Evolutionary conservation across 495 filamentous ascomycete species (phyloP).

Genomic region (Amphirosellinia nigrospora): DNA sequence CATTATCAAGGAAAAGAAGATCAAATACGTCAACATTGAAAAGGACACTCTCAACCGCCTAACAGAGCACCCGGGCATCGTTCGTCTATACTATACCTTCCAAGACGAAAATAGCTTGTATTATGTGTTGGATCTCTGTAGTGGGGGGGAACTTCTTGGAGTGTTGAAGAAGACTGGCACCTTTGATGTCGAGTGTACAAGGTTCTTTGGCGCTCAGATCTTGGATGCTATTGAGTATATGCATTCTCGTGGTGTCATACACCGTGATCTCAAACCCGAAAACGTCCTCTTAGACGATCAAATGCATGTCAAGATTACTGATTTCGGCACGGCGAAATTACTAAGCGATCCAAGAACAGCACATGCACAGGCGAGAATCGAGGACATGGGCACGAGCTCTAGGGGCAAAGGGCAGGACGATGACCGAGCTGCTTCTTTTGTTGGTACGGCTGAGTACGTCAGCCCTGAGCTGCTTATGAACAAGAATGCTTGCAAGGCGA

Average conservation of each 20-base stretch:
- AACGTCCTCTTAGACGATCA: constrained; percentile 94
- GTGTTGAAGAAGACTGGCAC: constrained; percentile 91
- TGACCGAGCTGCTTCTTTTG: constrained; percentile 88
- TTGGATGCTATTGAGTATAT: constrained; percentile 97
- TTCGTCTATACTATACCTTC: constrained; percentile 98
- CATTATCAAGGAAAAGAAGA: constrained; percentile 99
- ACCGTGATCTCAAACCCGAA: constrained; percentile 96
- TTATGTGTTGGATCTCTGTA: constrained; percentile 94
- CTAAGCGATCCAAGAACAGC: constrained; percentile 69
- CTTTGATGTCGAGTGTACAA: constrained; percentile 94
- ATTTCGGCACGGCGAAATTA: constrained; percentile 97
- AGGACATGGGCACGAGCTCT: constrained; percentile 45
- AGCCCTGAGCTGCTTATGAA: constrained; percentile 94
- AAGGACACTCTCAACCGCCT: constrained; percentile 97
- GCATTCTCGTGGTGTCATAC: constrained; percentile 95
- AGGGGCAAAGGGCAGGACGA: constrained; percentile 51
- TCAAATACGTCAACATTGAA: constrained; percentile 99
- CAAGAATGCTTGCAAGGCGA: constrained; percentile 97
- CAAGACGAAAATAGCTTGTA: constrained; percentile 96
- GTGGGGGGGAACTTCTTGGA: constrained; percentile 89
- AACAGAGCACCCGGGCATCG: constrained; percentile 95
- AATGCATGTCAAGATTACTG: constrained; percentile 98
- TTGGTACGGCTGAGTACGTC: constrained; percentile 98
- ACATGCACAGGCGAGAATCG: constrained; percentile 40
- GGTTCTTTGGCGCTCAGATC: constrained; percentile 96